Base-by-base conservation (phyloP, 257 asterid genomes). In the Solanum microdontum region DNA sequence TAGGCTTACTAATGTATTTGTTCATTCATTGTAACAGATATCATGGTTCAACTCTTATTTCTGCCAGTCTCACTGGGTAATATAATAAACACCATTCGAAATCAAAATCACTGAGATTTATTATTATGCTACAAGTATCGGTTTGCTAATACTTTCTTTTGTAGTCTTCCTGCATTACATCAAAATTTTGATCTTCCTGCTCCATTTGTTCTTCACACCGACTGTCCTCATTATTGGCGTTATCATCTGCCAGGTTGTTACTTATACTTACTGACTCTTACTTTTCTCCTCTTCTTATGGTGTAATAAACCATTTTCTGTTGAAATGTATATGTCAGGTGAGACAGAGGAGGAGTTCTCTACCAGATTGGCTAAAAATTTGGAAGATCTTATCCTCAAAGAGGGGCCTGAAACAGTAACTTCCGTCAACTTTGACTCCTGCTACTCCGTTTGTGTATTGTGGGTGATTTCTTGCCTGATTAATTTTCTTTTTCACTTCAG, bases 171-270 rank as follows among this genome's bases (percentile, higher is more conserved):
- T 37, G 94, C 98, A 17, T 94, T 97, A 21, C 99, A 97, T 90
- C 95, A 94, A 80, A 97, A 94, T 30, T 97, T 97, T 89, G 98
- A 97, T 92, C 93, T 97, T 24, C 99, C 99, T 0, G 95, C 94
- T 86, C 98, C 98, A 30, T 97, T 95, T 68, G 93, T 95, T n/a
- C 90, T 94, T 82, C 99, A 97, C 88, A 92, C 98, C 1, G 98
- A 97, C 90, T 97, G 99, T 89, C 99, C 99, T 70, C 99, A 97
- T 93, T 97, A 94, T 91, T 97, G 99, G 99, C 98, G 98, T 74
- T 94, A 88, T 90, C 99, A 94, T 90, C 94, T 92, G 77, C 96
- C 98, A 94, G 99, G 99, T 96, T 86, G 66, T 88, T 55, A 80
- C 32, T n/a, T 45, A 79, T 12, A 39, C 68, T 86, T 69, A 9